phyloP scores from a whole-genome alignment of 2,329 filamentous ascomycete species.

The Endothia cerciana region DNA sequence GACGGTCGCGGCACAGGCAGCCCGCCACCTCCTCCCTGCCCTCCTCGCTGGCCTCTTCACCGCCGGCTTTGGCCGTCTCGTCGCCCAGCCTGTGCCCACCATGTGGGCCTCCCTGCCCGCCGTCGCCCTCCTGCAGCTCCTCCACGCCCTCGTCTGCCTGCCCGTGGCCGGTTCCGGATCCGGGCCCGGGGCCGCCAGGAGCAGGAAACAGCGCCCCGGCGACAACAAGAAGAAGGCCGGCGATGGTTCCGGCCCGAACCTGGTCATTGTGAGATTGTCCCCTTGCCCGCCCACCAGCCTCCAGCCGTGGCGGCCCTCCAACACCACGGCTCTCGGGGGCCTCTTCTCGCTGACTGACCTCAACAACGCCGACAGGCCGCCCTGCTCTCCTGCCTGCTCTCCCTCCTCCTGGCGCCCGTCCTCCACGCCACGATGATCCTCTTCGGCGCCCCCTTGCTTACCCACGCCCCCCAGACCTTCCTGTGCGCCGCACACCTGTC shows the following conservation, averaged over 20 bases:
- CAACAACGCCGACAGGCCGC: constrained; percentile 43
- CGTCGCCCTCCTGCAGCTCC: constrained; percentile 38
- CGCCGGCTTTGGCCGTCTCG: constrained; percentile 37
- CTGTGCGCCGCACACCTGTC: constrained; percentile 83
- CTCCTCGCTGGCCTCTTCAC: constrained; percentile 36
- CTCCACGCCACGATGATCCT: constrained; percentile 72
- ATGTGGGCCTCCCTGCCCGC: constrained; percentile 39
- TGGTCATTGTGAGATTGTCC: constrained; percentile 47
- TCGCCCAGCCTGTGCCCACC: constrained; percentile 37
- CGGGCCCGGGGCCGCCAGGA: constrained; percentile 47
- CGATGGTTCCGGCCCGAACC: constrained; percentile 48
- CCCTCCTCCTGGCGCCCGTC: constrained; percentile 69
- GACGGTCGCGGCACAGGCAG: constrained; percentile 35
- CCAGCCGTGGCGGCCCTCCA: too few relatives aligned
- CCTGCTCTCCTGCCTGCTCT: constrained; percentile 58
- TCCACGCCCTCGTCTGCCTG: constrained; percentile 65
- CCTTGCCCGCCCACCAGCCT: constrained; percentile 6
- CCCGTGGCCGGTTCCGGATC: constrained; percentile 62
- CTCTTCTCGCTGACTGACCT: not conserved
- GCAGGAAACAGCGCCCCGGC: constrained; percentile 56
- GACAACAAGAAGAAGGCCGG: constrained; percentile 52
- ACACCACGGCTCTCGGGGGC: too few relatives aligned
- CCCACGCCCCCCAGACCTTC: constrained; percentile 76
- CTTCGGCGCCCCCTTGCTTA: constrained; percentile 88
- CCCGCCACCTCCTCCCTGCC: constrained; percentile 37